Conservation (phyloP, 2,329 filamentous ascomycete genomes). For the Celoporthe dispersa region DNA sequence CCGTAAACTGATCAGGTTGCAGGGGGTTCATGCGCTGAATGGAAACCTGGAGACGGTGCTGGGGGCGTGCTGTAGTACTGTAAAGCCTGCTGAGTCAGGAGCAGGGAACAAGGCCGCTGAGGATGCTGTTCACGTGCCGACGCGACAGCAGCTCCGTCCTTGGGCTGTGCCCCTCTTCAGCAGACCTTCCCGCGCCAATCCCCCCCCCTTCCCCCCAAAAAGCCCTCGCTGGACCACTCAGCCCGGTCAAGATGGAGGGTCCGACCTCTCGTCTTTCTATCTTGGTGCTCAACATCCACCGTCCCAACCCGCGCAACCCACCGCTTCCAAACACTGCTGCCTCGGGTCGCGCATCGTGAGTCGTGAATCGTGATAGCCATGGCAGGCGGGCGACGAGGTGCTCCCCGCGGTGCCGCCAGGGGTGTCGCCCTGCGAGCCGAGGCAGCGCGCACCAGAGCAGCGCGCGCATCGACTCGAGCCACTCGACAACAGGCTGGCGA, state of each 20-base stretch:
- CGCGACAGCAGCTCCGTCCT: neutral
- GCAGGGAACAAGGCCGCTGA: neutral
- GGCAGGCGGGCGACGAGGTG: constrained; percentile 23
- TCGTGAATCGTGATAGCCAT: constrained; percentile 17
- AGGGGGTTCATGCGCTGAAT: too few species aligned
- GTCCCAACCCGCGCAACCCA: neutral
- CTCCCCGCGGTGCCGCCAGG: constrained; percentile 10
- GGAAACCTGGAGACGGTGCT: too few species aligned
- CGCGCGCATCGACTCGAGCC: constrained; percentile 31
- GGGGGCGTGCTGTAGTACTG: too few species aligned
- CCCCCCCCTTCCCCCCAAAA: too few species aligned
- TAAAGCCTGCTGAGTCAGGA: neutral
- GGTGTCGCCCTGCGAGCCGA: constrained; percentile 24
- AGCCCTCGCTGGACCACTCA: neutral
- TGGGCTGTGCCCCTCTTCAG: neutral
- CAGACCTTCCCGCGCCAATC: neutral
- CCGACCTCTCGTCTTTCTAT: neutral
- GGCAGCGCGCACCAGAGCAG: constrained; percentile 16
- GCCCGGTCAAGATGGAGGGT: constrained; percentile 5
- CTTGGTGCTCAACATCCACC: neutral
- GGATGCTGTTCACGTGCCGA: neutral
- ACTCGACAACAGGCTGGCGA: constrained; percentile 35
- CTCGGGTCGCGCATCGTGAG: constrained; percentile 3
- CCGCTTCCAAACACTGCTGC: too few species aligned
- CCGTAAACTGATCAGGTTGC: too few species aligned